These are phyloP conservation scores for Penicillium crystallinum DNA, from an alignment of 495 filamentous ascomycete genomes.

Conservation along the genomic window DNA sequence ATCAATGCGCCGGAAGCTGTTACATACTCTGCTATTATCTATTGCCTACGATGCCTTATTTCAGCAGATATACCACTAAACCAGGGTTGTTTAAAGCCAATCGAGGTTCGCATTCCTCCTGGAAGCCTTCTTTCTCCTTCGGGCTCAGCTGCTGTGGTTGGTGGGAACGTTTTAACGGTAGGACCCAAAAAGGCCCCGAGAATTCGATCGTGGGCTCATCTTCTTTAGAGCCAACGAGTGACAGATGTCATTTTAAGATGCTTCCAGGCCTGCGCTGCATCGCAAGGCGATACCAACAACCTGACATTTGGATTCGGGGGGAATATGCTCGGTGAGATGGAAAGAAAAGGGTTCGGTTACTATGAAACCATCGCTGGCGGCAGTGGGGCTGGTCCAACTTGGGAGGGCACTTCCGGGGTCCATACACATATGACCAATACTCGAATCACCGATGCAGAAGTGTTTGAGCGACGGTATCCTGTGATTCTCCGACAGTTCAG, in stretches of 20 bases:
- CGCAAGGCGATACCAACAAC: constrained; percentile 85
- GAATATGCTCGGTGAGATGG: constrained; percentile 21
- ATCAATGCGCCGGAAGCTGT: constrained; percentile 91
- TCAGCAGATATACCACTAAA: constrained; percentile 89
- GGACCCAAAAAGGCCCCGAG: neutral
- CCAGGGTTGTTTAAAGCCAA: constrained; percentile 84
- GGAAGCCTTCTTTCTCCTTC: constrained; percentile 76
- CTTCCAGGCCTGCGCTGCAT: constrained; percentile 81
- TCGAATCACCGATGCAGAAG: constrained; percentile 84
- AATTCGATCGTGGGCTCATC: neutral
- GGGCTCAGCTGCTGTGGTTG: constrained; percentile 74
- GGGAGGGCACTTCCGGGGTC: constrained; percentile 82
- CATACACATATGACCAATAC: constrained; percentile 97
- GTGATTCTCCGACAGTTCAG: constrained; percentile 79
- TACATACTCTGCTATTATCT: constrained; percentile 90
- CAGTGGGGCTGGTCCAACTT: constrained; percentile 72
- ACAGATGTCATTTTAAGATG: constrained; percentile 85
- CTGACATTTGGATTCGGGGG: constrained; percentile 41
- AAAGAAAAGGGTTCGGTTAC: constrained; percentile 69
- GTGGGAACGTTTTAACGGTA: constrained; percentile 78
- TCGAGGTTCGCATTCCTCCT: constrained; percentile 74
- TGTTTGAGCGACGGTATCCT: constrained; percentile 86
- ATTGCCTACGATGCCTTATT: constrained; percentile 84
- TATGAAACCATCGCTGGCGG: constrained; percentile 93
- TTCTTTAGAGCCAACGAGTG: constrained; percentile 57